phyloP scores from a whole-genome alignment of 768 basidiomycete species.

The Phylloporus arenicola region DNA sequence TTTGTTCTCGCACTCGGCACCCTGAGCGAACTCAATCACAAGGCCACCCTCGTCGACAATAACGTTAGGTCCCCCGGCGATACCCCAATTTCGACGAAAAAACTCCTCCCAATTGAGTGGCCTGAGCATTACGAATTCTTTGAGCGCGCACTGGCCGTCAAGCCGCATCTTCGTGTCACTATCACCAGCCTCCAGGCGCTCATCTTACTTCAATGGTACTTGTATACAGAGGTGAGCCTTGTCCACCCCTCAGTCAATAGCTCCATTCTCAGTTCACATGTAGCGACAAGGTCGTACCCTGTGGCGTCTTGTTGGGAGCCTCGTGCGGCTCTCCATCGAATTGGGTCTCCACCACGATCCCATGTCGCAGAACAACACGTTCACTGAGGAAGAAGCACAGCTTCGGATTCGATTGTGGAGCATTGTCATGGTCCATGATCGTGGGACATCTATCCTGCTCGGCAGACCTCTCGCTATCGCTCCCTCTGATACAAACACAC shows the following conservation, averaged over 20 bases:
- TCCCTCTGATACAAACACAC: constrained; percentile 79
- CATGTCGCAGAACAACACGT: constrained; percentile 51
- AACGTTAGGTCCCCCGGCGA: constrained; percentile 33
- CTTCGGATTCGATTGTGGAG: constrained; percentile 80
- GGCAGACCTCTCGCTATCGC: constrained; percentile 81
- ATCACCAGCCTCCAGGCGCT: constrained; percentile 79
- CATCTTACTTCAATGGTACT: constrained; percentile 82
- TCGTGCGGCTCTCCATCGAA: constrained; percentile 78
- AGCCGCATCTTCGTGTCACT: constrained; percentile 79
- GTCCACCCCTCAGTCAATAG: neutral
- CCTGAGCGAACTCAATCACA: constrained; percentile 75
- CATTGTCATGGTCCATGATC: constrained; percentile 80
- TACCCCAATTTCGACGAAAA: constrained; percentile 43
- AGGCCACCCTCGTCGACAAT: constrained; percentile 48
- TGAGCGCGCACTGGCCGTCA: constrained; percentile 68
- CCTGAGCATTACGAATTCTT: constrained; percentile 84
- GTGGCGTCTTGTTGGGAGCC: constrained; percentile 83
- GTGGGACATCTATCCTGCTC: constrained; percentile 82
- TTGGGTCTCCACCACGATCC: constrained; percentile 86
- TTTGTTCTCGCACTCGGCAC: constrained; percentile 77
- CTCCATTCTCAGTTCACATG: constrained; percentile 8
- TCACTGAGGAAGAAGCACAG: constrained; percentile 72
- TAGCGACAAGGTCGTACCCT: constrained; percentile 86
- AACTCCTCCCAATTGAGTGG: constrained; percentile 58
- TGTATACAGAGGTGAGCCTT: constrained; percentile 72